These are phyloP conservation scores for Rosa rugosa DNA, from an alignment of 306 rosid species.

Conservation along the genomic window DNA sequence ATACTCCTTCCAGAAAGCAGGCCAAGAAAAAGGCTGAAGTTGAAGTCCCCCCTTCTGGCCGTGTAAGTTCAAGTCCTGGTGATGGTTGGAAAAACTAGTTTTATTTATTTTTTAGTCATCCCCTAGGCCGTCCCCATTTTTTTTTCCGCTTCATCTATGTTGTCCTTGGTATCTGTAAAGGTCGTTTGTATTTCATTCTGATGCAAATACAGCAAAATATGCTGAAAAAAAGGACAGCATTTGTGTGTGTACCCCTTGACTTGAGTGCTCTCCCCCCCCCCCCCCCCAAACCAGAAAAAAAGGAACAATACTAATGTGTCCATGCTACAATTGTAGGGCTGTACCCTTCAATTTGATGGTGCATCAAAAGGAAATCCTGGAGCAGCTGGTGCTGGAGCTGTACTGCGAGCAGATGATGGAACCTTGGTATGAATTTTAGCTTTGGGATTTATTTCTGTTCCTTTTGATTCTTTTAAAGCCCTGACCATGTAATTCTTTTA, in stretches of 20 bases:
- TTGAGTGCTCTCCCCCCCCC: not conserved
- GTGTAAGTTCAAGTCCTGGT: slow-evolving; percentile 44
- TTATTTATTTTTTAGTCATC: not conserved
- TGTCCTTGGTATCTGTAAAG: not conserved
- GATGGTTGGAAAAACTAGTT: slow-evolving; percentile 18
- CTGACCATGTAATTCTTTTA: slow-evolving; percentile 43
- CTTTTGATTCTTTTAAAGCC: not conserved
- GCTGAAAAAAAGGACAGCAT: not conserved
- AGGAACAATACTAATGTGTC: not conserved
- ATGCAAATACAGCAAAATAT: not conserved
- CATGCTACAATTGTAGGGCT: slow-evolving; percentile 45
- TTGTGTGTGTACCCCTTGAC: not conserved
- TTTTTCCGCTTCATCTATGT: not conserved
- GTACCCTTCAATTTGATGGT: slow-evolving; percentile 80
- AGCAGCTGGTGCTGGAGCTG: slow-evolving; percentile 90
- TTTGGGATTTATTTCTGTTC: slow-evolving; percentile 13
- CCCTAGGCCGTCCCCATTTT: no score
- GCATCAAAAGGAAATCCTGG: slow-evolving; percentile 95
- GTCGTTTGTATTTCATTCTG: not conserved
- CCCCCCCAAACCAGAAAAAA: no score
- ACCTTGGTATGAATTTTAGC: slow-evolving; percentile 56
- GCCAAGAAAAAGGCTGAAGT: slow-evolving; percentile 39
- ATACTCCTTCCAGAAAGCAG: slow-evolving; percentile 44
- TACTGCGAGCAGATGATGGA: slow-evolving; percentile 74
- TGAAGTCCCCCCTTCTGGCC: slow-evolving; percentile 26